phyloP scores from a whole-genome alignment of 2,329 filamentous ascomycete genomes.

The Colletotrichum sp. region DNA sequence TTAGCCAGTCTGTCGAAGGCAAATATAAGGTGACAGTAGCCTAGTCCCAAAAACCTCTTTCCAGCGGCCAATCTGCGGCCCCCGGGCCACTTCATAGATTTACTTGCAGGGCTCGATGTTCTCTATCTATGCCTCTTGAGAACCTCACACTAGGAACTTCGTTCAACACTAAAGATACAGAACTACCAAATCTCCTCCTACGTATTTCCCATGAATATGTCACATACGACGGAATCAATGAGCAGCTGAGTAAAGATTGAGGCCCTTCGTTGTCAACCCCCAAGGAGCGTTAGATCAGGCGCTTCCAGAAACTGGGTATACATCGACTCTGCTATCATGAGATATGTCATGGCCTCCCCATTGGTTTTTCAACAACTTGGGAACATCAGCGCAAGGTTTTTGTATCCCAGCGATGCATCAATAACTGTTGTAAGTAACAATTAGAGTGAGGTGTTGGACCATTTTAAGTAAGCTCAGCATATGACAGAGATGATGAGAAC shows the following conservation, averaged over 20 bases:
- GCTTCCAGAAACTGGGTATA: rapidly evolving
- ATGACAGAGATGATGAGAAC: too few relatives aligned
- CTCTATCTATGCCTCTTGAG: rapidly evolving
- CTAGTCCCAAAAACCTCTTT: not conserved
- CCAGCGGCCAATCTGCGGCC: rapidly evolving
- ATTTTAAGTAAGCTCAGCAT: too few relatives aligned
- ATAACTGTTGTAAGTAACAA: too few relatives aligned
- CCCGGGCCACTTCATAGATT: rapidly evolving
- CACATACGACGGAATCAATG: not conserved
- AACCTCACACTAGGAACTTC: not conserved
- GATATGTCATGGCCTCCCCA: not conserved
- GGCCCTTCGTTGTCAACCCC: not conserved
- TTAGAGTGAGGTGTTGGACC: too few relatives aligned
- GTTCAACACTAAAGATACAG: not conserved
- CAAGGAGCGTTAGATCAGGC: not conserved
- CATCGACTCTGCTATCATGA: not conserved
- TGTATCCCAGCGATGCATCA: too few relatives aligned
- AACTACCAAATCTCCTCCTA: not conserved
- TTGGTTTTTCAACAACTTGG: not conserved
- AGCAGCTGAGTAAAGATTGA: rapidly evolving
- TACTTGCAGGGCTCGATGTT: rapidly evolving
- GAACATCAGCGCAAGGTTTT: too few relatives aligned
- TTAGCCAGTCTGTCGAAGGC: rapidly evolving
- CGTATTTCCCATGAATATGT: not conserved
- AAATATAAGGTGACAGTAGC: not conserved